Evolutionary conservation across 2,329 filamentous ascomycete genomes (phyloP).

Genomic region (Pseudocercospora musae): DNA sequence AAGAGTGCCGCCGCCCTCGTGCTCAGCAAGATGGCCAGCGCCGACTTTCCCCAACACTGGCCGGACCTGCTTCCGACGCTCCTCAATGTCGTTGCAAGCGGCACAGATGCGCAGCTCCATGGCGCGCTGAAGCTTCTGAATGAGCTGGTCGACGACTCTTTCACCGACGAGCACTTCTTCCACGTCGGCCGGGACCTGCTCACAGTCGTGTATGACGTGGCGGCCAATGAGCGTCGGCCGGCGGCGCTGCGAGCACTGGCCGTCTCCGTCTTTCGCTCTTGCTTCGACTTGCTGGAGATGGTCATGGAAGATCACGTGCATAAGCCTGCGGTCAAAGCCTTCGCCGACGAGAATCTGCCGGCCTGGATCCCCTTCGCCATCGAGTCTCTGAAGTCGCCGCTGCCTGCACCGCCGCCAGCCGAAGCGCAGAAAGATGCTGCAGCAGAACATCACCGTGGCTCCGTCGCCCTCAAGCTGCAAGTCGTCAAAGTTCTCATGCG

Average conservation of each 20-base stretch:
- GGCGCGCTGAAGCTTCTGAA: slow-evolving; percentile 83
- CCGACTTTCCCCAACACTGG: slow-evolving; percentile 94
- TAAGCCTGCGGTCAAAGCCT: slow-evolving; percentile 78
- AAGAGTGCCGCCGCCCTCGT: slow-evolving; percentile 83
- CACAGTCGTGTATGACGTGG: slow-evolving; percentile 76
- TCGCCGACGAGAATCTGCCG: slow-evolving; percentile 76
- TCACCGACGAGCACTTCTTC: slow-evolving; percentile 95
- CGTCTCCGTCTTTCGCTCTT: slow-evolving; percentile 83
- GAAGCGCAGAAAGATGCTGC: slow-evolving; percentile 58
- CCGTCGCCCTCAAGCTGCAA: slow-evolving; percentile 85
- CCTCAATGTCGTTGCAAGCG: slow-evolving; percentile 71
- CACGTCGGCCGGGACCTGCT: slow-evolving; percentile 81
- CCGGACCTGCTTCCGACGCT: slow-evolving; percentile 80
- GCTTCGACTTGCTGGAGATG: slow-evolving; percentile 95
- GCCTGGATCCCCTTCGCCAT: slow-evolving; percentile 91
- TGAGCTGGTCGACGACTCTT: slow-evolving; percentile 87
- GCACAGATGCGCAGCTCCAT: slow-evolving; percentile 76
- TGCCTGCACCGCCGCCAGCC: slow-evolving; percentile 61
- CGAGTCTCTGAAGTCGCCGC: slow-evolving; percentile 67
- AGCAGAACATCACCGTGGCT: slow-evolving; percentile 71
- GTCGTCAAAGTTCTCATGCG: slow-evolving; percentile 88
- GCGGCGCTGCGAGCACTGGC: slow-evolving; percentile 73
- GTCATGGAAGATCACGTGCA: slow-evolving; percentile 92
- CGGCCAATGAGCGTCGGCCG: slow-evolving; percentile 70
- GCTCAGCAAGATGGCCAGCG: slow-evolving; percentile 89